These are phyloP conservation scores for Vitis hybrid DNA, from an alignment of 177 flowering plant species.

Conservation along the genomic window DNA sequence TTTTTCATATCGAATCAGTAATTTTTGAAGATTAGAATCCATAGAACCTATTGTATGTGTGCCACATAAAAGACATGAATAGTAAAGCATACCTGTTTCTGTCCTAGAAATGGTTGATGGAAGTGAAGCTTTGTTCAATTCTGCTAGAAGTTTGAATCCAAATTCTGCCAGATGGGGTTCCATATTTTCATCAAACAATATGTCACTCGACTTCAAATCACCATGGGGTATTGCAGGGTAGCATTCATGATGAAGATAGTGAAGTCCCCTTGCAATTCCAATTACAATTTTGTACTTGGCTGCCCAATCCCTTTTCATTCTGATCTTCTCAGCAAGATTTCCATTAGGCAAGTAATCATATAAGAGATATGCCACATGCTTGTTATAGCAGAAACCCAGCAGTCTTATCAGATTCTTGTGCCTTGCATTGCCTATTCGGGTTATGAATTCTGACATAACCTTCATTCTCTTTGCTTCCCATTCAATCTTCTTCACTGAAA, in stretches of 20 bases:
- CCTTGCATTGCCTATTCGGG: conserved; percentile 66
- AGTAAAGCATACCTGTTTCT: conserved; percentile 43
- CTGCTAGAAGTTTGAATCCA: conserved; percentile 50
- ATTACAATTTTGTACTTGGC: conserved; percentile 51
- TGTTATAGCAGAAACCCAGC: conserved; percentile 81
- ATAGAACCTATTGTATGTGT: neutral
- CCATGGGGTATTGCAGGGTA: conserved; percentile 91
- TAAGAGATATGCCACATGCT: conserved; percentile 53
- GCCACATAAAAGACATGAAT: neutral
- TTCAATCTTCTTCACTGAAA: conserved; percentile 68
- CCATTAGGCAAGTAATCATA: conserved; percentile 83
- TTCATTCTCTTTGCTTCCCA: conserved; percentile 47
- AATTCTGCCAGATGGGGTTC: conserved; percentile 80
- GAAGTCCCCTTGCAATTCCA: conserved; percentile 76
- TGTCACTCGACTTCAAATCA: conserved; percentile 62
- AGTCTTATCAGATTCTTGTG: conserved; percentile 73
- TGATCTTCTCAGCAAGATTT: conserved; percentile 60
- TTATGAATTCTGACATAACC: conserved; percentile 37
- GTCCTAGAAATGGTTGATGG: conserved; percentile 24
- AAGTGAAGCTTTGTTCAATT: conserved; percentile 31
- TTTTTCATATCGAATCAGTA: neutral
- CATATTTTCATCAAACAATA: conserved; percentile 76
- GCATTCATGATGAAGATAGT: conserved; percentile 90
- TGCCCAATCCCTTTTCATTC: conserved; percentile 54
- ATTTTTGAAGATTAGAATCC: neutral